phyloP scores from a whole-genome alignment of 2,329 filamentous ascomycete genomes.

The Pochonia chlamydosporia region DNA sequence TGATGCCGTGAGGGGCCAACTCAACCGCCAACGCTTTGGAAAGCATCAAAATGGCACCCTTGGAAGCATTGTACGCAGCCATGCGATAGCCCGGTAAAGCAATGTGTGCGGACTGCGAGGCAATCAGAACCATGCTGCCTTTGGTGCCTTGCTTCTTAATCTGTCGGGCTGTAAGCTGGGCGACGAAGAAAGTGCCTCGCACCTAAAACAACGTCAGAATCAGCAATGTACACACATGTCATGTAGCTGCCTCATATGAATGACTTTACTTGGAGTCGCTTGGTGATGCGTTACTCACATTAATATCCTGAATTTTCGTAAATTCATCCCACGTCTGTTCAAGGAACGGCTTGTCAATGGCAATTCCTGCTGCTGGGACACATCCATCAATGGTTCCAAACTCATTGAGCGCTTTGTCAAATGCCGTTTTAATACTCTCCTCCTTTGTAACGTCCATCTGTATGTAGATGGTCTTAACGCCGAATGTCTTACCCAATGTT shows the following conservation, averaged over 20 bases:
- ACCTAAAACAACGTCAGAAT: too few relatives aligned
- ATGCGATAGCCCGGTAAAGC: constrained; percentile 19
- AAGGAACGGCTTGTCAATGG: constrained; percentile 37
- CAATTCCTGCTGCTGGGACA: constrained; percentile 32
- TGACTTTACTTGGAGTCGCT: too few relatives aligned
- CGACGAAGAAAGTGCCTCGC: constrained; percentile 35
- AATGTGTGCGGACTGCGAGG: constrained; percentile 30
- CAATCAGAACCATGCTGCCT: constrained; percentile 26
- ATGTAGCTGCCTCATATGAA: too few relatives aligned
- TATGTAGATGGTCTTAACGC: constrained; percentile 21
- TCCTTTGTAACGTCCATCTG: constrained; percentile 25
- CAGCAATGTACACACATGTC: too few relatives aligned
- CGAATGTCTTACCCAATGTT: constrained; percentile 15
- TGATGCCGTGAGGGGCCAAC: constrained; percentile 28
- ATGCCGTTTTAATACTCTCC: constrained; percentile 20
- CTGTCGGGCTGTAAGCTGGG: constrained; percentile 31
- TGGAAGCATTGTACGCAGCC: constrained; percentile 38
- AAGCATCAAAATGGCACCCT: constrained; percentile 34
- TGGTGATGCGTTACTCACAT: too few relatives aligned
- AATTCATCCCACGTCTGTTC: constrained; percentile 38
- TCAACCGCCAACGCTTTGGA: constrained; percentile 32
- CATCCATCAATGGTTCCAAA: constrained; percentile 23
- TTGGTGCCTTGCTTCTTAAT: constrained; percentile 30
- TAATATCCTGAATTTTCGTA: constrained; percentile 33
- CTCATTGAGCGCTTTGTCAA: constrained; percentile 16